phyloP scores from a whole-genome alignment of 768 basidiomycete species.

The Leccinum fibrillosum region DNA sequence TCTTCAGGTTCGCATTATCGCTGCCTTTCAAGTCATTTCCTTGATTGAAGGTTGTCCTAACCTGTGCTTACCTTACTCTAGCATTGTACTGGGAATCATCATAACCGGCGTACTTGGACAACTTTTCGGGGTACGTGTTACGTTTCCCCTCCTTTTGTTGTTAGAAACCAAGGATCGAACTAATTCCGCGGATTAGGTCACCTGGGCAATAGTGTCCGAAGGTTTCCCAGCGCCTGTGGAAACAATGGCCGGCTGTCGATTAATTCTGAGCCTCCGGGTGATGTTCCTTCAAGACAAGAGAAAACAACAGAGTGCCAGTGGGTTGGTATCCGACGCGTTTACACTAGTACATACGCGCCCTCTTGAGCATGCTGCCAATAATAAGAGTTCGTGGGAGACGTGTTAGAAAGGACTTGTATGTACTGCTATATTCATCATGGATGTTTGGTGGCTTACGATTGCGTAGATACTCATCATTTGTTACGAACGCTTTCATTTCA shows the following conservation, averaged over 20 bases:
- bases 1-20: neutral
- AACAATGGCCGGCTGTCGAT: neutral
- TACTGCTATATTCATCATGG: neutral
- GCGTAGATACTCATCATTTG: neutral
- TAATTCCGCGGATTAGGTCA: neutral
- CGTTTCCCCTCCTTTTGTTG: too few relatives aligned
- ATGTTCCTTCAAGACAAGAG: constrained; percentile 3
- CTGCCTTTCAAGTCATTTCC: neutral
- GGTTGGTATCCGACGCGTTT: neutral
- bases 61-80: neutral
- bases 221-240: constrained; percentile 1
- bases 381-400: neutral
- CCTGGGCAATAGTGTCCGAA: constrained; percentile 5
- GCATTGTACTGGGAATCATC: neutral
- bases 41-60: neutral
- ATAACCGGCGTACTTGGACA: neutral
- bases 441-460: neutral
- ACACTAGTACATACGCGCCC: neutral
- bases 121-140: constrained; percentile 3
- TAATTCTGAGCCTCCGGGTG: neutral
- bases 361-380: neutral
- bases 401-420: neutral
- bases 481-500: neutral
- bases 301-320: neutral
- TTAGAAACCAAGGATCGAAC: neutral